A percentile compares a stretch with the other conserved stretches of the same genome.
phyloP scores from a whole-genome alignment of 2,329 filamentous ascomycete species.

The Bipolaris zeicola region DNA sequence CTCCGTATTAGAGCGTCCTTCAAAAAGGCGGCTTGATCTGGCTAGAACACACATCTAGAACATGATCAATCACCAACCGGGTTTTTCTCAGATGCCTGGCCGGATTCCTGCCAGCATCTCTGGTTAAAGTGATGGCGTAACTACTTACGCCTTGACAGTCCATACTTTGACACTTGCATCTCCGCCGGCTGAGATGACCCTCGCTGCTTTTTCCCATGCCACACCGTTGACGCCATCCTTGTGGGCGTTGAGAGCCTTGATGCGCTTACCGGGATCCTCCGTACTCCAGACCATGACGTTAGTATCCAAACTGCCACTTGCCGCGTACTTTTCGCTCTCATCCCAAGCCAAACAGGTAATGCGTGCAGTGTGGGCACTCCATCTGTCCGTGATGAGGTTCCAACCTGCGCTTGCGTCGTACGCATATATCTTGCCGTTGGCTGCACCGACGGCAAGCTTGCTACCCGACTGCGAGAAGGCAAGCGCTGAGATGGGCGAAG shows the following conservation, averaged over 20 bases:
- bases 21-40: neutral
- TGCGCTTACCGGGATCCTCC: slow-evolving; percentile 77
- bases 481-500: slow-evolving; percentile 76
- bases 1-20: slow-evolving; percentile 1
- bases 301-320: slow-evolving; percentile 85
- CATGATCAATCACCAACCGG: neutral
- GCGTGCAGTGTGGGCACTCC: slow-evolving; percentile 73
- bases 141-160: slow-evolving; percentile 52
- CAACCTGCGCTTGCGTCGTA: slow-evolving; percentile 69
- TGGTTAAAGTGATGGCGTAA: neutral
- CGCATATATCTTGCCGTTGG: slow-evolving; percentile 84
- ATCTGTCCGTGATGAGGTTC: slow-evolving; percentile 78
- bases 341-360: slow-evolving; percentile 79
- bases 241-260: slow-evolving; percentile 86
- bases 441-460: slow-evolving; percentile 80
- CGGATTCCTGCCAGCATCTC: neutral
- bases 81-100: neutral
- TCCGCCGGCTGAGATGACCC: slow-evolving; percentile 78
- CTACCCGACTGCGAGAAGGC: slow-evolving; percentile 80
- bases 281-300: slow-evolving; percentile 93
- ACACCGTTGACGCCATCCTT: slow-evolving; percentile 95
- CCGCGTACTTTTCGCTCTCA: slow-evolving; percentile 73
- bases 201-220: slow-evolving; percentile 69
- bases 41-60: neutral
- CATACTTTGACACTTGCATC: slow-evolving; percentile 94